These are phyloP conservation scores for Cutaneotrichosporon daszewskae DNA, from an alignment of 1,284 basidiomycete genomes.

Conservation along the genomic window DNA sequence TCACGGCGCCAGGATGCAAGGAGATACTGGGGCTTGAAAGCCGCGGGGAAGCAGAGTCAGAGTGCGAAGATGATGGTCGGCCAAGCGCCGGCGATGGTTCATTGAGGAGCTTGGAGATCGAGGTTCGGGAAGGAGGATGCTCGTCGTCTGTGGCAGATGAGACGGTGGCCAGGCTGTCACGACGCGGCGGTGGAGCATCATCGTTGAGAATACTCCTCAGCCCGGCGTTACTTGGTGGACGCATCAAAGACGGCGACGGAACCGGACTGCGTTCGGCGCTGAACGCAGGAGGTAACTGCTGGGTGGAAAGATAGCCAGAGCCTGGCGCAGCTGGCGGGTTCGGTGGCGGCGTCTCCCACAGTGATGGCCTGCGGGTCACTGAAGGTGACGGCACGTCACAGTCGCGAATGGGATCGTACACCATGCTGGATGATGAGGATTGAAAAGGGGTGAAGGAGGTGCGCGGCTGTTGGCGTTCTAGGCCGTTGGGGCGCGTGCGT, in stretches of 20 bases:
- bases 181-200: slow-evolving; percentile 6
- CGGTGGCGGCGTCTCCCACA: slow-evolving; percentile 13
- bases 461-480: too few relatives aligned
- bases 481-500: too few relatives aligned
- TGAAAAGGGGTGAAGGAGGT: neutral
- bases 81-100: slow-evolving; percentile 15
- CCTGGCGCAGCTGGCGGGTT: neutral
- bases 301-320: too few relatives aligned
- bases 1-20: slow-evolving; percentile 6
- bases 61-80: slow-evolving; percentile 7
- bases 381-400: slow-evolving; percentile 40
- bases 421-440: slow-evolving; percentile 22
- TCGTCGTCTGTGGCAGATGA: slow-evolving; percentile 12
- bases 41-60: slow-evolving; percentile 5
- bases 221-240: slow-evolving; percentile 7
- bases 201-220: slow-evolving; percentile 13
- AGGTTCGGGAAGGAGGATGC: slow-evolving; percentile 5
- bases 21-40: slow-evolving; percentile 9
- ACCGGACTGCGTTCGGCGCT: slow-evolving; percentile 1
- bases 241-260: slow-evolving; percentile 9
- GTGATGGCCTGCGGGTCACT: slow-evolving; percentile 11
- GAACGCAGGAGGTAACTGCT: slow-evolving; percentile 12
- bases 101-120: slow-evolving; percentile 30
- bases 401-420: slow-evolving; percentile 44
- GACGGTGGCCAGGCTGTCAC: slow-evolving; percentile 10